Conservation (phyloP, 2,329 filamentous ascomycete genomes). For the Fusarium sp. region DNA sequence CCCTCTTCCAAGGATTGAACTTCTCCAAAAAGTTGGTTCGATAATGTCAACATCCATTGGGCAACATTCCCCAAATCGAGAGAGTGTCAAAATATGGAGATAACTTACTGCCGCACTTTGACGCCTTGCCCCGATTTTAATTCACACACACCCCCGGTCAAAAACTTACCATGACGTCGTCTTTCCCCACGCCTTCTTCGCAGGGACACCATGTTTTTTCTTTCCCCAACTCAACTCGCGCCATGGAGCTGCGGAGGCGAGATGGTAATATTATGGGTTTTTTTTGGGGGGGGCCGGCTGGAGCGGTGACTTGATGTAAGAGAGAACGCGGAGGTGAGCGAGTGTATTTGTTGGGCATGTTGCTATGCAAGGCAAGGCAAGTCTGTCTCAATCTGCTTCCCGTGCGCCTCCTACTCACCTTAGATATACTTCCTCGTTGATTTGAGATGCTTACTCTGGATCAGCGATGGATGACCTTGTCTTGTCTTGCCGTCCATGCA, state of each 20-base stretch:
- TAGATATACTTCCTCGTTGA: neutral
- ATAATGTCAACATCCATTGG: neutral
- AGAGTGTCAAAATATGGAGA: neutral
- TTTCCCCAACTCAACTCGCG: constrained; percentile 22
- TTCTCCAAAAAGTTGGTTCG: neutral
- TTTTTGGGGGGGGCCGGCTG: constrained; percentile 14
- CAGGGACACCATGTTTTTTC: constrained; percentile 15
- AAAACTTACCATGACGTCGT: constrained; percentile 40
- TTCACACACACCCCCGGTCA: constrained; percentile 3
- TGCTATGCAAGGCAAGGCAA: neutral
- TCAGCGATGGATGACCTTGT: neutral
- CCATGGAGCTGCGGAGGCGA: constrained; percentile 22
- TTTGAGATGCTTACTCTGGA: constrained; percentile 2
- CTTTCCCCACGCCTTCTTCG: constrained; percentile 35
- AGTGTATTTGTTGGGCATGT: neutral
- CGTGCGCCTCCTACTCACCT: neutral
- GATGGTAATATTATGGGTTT: constrained; percentile 3
- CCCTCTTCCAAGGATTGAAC: neutral
- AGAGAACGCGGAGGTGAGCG: neutral
- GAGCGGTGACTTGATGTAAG: constrained; percentile 11
- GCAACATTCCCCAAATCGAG: neutral
- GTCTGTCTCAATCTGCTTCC: neutral
- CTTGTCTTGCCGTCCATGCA: neutral
- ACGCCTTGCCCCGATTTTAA: constrained; percentile 32
- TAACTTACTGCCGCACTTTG: neutral